Base-by-base conservation (phyloP, 1,139 yeast species). In the Sugiyamaella neomexicana region DNA sequence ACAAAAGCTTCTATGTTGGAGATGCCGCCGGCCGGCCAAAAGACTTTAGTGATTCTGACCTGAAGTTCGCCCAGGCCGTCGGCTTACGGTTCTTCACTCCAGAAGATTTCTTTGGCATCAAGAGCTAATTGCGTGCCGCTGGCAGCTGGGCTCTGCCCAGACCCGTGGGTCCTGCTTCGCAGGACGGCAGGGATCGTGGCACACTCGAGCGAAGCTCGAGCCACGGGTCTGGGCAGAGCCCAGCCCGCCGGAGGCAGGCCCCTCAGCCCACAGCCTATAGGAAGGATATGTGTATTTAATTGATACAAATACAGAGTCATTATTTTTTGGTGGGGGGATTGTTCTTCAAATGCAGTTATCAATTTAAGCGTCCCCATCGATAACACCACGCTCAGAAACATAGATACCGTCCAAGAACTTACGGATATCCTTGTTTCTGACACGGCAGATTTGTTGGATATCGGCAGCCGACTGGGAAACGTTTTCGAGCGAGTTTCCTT, bases 371-470 rank as follows among this genome's bases (percentile, higher is more conserved):
- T 84, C 89, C 74, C 81, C 83, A 59, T 75, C 88, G 75, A 93
- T 82, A 75, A 82, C 81, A 74, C 97, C 97, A 80, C 89, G 88
- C 81, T 89, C 95, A 67, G 98, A 91, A 72, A 93, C 99, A 79
- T 93, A 93, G 82, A 93, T 91, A 90, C 99, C 99, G 80, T 93
- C 99, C 85, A 93, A 87, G 72, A 74, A 93, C 86, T 93, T 93
- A 82, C 99, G 90, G 91, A 95, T 93, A 93, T 95, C 99, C 93
- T 95, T 95, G 96, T 93, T 93, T 85, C 97, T 89, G 75, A 91
- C 99, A 78, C 95, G 86, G 83, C 98, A 91, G 79, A 84, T 83
- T 82, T 95, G 99, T 81, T 93, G 97, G 71, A 93, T 82, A 75
- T 91, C 97, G 72, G 99, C 99, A 79, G 96, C 95, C 73, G 91